Conservation (phyloP, 2,329 filamentous ascomycete species). For the Metarhizium sp. region DNA sequence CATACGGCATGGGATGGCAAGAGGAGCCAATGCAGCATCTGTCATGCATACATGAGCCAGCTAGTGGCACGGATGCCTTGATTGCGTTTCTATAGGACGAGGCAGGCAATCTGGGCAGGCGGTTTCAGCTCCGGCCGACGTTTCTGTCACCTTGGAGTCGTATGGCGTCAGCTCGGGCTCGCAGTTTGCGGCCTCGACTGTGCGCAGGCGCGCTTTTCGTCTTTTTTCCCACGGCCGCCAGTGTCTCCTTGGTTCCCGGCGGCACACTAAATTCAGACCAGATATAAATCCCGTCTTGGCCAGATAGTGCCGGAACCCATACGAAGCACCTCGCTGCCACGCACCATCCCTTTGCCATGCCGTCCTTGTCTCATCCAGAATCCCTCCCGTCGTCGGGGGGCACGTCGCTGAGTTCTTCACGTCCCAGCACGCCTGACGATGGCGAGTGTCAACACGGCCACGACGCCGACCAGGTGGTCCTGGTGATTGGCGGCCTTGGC, state of each 20-base stretch:
- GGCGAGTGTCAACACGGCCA: slow-evolving; percentile 8
- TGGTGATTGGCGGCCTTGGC: slow-evolving; percentile 44
- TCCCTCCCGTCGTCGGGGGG: neutral
- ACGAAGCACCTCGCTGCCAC: neutral
- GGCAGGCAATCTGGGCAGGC: neutral
- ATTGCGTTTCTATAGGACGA: neutral
- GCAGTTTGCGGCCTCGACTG: too few relatives aligned
- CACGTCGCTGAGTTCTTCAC: neutral
- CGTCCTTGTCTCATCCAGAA: neutral
- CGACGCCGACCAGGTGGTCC: slow-evolving; percentile 18
- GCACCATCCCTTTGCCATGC: neutral
- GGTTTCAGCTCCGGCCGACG: neutral
- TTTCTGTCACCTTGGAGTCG: too few relatives aligned
- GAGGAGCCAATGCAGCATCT: neutral
- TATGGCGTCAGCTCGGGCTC: too few relatives aligned
- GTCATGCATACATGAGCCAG: neutral
- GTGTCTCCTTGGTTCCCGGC: too few relatives aligned
- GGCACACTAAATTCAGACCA: too few relatives aligned
- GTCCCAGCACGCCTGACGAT: neutral
- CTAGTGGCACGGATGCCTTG: neutral
- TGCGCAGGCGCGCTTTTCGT: too few relatives aligned
- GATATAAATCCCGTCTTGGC: too few relatives aligned
- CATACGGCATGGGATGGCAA: neutral
- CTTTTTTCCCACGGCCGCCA: too few relatives aligned
- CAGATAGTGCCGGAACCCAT: neutral